Conservation (phyloP, 116 monocot genomes). For the Dioscorea cayenensis region DNA sequence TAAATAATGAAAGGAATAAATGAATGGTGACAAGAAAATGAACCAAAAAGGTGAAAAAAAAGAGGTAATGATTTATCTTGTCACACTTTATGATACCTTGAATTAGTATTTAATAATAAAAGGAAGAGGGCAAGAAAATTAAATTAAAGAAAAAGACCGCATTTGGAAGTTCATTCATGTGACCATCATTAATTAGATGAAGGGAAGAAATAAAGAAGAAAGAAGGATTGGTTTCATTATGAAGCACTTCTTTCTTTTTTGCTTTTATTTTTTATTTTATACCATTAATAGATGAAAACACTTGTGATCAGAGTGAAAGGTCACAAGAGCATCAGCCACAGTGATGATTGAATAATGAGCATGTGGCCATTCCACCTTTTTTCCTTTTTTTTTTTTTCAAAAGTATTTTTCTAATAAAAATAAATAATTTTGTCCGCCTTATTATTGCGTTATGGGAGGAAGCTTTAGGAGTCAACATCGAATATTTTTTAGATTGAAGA, state of each 20-base stretch:
- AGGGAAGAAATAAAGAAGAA: background rate
- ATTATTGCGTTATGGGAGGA: no score
- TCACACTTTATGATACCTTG: background rate
- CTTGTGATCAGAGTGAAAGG: background rate
- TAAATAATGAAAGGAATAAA: no score
- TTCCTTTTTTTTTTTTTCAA: no score
- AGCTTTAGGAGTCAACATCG: no score
- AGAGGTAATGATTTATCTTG: background rate
- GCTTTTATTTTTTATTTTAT: no score
- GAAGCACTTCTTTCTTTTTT: background rate
- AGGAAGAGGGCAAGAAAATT: background rate
- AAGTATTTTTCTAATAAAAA: no score
- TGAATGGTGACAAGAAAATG: background rate
- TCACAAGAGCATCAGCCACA: no score
- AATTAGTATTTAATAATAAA: no score
- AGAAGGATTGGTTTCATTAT: background rate
- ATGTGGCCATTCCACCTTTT: no score
- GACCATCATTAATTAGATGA: background rate
- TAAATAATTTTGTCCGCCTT: no score
- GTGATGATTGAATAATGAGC: no score
- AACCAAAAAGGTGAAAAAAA: background rate
- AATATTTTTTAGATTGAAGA: no score
- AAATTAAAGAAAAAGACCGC: background rate
- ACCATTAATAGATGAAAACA: background rate
- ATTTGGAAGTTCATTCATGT: background rate